Base-by-base conservation (phyloP, 805 yeast genomes). In the Yarrowia keelungensis region DNA sequence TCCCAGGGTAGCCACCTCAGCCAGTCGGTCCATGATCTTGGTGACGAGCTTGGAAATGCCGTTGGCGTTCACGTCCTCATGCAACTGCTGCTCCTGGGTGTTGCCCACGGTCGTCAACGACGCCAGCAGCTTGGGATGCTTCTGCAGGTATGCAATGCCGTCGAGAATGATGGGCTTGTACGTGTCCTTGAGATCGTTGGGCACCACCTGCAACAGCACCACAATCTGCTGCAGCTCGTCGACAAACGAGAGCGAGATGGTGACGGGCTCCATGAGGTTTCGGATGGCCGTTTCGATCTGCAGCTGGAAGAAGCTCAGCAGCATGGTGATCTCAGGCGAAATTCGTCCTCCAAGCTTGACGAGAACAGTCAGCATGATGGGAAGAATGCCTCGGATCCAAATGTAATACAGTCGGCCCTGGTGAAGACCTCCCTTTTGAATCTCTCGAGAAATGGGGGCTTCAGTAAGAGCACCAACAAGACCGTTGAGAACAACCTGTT, bases 341-440 rank as follows among this genome's bases (percentile, higher is more conserved):
- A 89, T 80, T 51, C 85, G 81, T 0, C 83, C 83, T 0, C 94
- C 94, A 69, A 92, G 85, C 61, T 83, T 84, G 36, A 87, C 82
- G 47, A 91, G 75, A 15, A 91, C 77, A 0, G 85, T 80, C 62
- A 91, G 78, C 22, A 89, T 79, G 5, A 91, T 85, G 0, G 95
- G 87, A 39, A 93, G 80, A 16, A 93, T 78, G 0, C 97, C 97
- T 73, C 88, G 87, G n/a, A 87, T 84, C 98, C 98, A 93, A n/a
- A 90, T 80, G 66, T 85, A 83, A 76, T 92, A 94, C 69, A 90
- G 78, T 59, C 85, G 84, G 0, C 78, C 74, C 14, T 82, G 79
- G 15, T 51, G 41, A 2, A 91, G 77, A 8, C 83, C 83, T 0
- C 97, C 97, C 5, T 82, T 80, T 74, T 89, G 91, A 49, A 93